These are phyloP conservation scores for Cystobasidium tubakii DNA, from an alignment of 768 basidiomycete species.

Conservation along the genomic window DNA sequence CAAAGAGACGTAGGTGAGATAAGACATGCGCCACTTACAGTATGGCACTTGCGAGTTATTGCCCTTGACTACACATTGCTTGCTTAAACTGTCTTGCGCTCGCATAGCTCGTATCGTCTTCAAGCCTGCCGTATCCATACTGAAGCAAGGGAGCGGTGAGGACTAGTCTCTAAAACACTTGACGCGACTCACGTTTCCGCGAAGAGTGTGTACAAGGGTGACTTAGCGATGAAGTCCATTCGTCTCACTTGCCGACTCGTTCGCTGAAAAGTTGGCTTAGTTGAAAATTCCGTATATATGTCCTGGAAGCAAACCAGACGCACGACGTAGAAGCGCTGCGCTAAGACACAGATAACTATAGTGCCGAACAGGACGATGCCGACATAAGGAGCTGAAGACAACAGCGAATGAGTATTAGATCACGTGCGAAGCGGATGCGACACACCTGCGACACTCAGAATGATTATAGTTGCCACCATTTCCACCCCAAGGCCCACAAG, in stretches of 20 bases:
- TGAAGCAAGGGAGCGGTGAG: not conserved
- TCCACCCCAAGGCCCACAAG: not conserved
- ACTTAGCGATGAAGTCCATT: constrained; percentile 32
- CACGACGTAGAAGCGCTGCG: constrained; percentile 31
- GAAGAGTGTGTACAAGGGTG: constrained; percentile 33
- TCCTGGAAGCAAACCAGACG: too few species aligned
- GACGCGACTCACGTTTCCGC: constrained; percentile 22
- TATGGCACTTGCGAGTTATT: constrained; percentile 36
- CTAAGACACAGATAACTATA: not conserved
- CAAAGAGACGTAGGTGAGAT: too few species aligned
- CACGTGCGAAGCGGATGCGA: not conserved
- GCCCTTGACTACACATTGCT: not conserved
- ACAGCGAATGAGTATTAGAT: not conserved
- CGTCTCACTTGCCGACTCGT: constrained; percentile 33
- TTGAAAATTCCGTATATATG: too few species aligned
- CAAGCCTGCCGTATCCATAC: constrained; percentile 27
- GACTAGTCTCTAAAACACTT: too few species aligned
- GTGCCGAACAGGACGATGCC: constrained; percentile 20
- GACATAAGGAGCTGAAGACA: constrained; percentile 27
- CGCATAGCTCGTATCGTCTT: constrained; percentile 23
- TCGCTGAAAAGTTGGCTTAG: constrained; percentile 14
- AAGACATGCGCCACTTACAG: too few species aligned
- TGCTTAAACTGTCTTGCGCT: not conserved
- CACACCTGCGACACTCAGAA: constrained; percentile 16
- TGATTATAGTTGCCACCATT: constrained; percentile 16